Conservation (phyloP, 331 rosid species). For the Prunus yedoensis region DNA sequence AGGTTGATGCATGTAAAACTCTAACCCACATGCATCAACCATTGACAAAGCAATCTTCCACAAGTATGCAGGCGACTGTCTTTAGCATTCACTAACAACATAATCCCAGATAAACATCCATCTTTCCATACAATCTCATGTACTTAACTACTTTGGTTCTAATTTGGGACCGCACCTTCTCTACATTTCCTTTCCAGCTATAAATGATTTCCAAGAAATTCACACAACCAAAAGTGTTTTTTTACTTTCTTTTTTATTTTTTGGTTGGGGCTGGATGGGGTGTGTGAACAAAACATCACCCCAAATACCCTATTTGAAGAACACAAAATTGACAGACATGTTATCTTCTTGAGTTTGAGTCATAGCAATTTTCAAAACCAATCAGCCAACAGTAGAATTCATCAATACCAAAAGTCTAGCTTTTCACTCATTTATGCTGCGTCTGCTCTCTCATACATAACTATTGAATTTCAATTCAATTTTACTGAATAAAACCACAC, state of each 20-base stretch:
- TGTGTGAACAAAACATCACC: too few relatives aligned
- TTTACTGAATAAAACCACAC: not conserved
- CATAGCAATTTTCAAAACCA: not conserved
- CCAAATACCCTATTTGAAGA: too few relatives aligned
- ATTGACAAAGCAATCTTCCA: not conserved
- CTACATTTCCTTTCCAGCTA: not conserved
- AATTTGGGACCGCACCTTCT: too few relatives aligned
- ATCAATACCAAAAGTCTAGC: not conserved
- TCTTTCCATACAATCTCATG: not conserved
- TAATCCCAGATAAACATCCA: not conserved
- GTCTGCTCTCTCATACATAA: not conserved
- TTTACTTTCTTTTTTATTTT: too few relatives aligned
- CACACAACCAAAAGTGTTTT: not conserved
- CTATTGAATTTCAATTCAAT: not conserved
- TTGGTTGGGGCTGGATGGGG: too few relatives aligned
- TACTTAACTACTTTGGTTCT: too few relatives aligned
- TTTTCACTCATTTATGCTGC: not conserved
- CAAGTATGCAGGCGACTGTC: not conserved
- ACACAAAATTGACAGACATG: too few relatives aligned
- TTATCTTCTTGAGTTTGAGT: too few relatives aligned
- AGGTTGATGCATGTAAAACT: not conserved
- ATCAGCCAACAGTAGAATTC: not conserved
- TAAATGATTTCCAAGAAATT: not conserved
- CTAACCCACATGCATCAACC: not conserved
- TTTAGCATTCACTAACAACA: not conserved